These are phyloP conservation scores for Aspergillus flavus DNA, from an alignment of 2,329 filamentous ascomycete species.

Conservation along the genomic window DNA sequence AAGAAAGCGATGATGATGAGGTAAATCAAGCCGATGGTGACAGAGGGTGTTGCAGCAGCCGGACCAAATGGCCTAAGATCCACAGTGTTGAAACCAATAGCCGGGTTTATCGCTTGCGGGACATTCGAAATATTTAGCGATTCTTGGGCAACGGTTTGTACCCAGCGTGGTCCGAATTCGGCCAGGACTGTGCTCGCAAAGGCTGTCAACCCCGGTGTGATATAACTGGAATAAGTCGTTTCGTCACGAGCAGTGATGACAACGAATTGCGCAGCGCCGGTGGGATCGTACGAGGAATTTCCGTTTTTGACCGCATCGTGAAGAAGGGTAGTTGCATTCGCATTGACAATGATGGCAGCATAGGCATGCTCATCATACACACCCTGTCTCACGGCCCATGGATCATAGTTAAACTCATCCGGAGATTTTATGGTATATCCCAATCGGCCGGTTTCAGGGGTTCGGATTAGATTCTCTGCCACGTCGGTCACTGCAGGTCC, in stretches of 20 bases:
- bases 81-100: conserved; percentile 57
- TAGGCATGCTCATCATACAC: conserved; percentile 63
- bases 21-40: conserved; percentile 67
- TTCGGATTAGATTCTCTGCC: conserved; percentile 46
- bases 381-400: conserved; percentile 57
- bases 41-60: conserved; percentile 57
- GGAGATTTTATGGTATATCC: conserved; percentile 55
- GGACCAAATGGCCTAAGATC: conserved; percentile 64
- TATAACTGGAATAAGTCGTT: conserved; percentile 56
- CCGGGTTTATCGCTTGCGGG: conserved; percentile 59
- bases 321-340: conserved; percentile 63
- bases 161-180: conserved; percentile 52
- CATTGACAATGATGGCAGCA: conserved; percentile 64
- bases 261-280: conserved; percentile 60
- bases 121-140: conserved; percentile 48
- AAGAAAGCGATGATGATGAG: conserved; percentile 70
- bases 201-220: conserved; percentile 53
- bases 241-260: conserved; percentile 60
- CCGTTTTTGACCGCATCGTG: conserved; percentile 56
- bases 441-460: conserved; percentile 43
- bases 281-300: conserved; percentile 63
- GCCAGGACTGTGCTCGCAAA: conserved; percentile 53
- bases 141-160: conserved; percentile 32
- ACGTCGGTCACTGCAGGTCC: conserved; percentile 56
- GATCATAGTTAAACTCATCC: conserved; percentile 58